Evolutionary conservation across 371 early-diverging fungal genomes (phyloP).

Genomic region (Gilbertella persicaria): DNA sequence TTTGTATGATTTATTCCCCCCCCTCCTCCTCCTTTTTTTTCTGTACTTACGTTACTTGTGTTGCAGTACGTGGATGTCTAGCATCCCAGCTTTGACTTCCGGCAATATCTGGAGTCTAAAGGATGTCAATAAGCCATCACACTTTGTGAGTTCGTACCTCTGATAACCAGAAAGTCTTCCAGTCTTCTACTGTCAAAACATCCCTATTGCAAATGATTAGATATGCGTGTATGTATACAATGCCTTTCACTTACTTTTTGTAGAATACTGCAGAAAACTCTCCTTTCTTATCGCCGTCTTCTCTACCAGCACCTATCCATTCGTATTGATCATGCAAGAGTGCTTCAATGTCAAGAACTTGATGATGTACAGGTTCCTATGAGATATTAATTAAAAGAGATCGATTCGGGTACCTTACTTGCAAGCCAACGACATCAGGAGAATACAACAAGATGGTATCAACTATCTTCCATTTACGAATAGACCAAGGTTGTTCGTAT

Average conservation of each 20-base stretch:
- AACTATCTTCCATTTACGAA: constrained; percentile 48
- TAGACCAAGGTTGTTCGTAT: constrained; percentile 50
- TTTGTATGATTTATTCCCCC: background rate
- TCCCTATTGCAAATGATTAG: constrained; percentile 18
- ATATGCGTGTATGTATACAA: background rate
- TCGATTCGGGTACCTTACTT: constrained; percentile 21
- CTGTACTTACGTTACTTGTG: constrained; percentile 34
- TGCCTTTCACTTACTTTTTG: constrained; percentile 29
- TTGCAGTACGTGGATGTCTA: constrained; percentile 41
- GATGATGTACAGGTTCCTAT: constrained; percentile 51
- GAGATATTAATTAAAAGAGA: background rate
- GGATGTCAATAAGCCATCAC: background rate
- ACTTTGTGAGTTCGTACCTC: too few species aligned
- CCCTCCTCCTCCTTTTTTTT: background rate
- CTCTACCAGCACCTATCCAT: constrained; percentile 52
- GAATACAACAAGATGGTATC: constrained; percentile 47
- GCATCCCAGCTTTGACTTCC: constrained; percentile 50
- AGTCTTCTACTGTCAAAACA: constrained; percentile 23
- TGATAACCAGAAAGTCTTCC: constrained; percentile 48
- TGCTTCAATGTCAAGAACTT: constrained; percentile 48
- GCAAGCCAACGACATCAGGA: constrained; percentile 49
- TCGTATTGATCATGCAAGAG: constrained; percentile 46
- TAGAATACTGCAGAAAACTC: constrained; percentile 49
- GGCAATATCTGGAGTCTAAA: constrained; percentile 36
- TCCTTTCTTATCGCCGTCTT: constrained; percentile 49